phyloP scores from a whole-genome alignment of 306 rosid genomes.

The Sechiopsis laciniata region DNA sequence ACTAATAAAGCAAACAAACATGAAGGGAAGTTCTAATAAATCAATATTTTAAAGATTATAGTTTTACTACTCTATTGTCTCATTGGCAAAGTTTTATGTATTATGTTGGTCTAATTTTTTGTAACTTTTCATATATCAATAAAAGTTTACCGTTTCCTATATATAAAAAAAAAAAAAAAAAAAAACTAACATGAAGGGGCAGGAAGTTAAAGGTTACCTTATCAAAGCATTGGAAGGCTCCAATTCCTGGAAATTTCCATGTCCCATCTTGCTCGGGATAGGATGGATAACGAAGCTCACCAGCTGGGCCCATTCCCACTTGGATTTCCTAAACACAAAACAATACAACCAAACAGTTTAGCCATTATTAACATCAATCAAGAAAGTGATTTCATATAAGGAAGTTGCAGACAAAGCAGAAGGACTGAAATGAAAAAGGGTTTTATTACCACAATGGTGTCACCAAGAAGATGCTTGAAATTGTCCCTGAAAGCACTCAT shows the following conservation, averaged over 20 bases:
- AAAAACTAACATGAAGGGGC: neutral
- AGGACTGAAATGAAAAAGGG: no score
- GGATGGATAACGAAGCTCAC: slow-evolving; percentile 93
- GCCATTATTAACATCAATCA: no score
- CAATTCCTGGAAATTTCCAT: slow-evolving; percentile 75
- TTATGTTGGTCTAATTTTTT: no score
- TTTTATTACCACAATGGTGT: slow-evolving; percentile 72
- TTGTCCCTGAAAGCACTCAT: slow-evolving; percentile 81
- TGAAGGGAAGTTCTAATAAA: neutral
- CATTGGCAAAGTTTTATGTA: no score
- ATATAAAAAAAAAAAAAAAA: no score
- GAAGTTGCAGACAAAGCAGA: no score
- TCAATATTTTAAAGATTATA: no score
- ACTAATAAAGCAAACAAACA: neutral
- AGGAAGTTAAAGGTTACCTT: slow-evolving; percentile 43
- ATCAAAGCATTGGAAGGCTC: slow-evolving; percentile 74
- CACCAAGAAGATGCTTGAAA: slow-evolving; percentile 74
- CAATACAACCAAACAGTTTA: neutral
- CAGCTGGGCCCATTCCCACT: slow-evolving; percentile 99
- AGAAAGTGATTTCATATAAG: no score
- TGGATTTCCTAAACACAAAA: slow-evolving; percentile 69
- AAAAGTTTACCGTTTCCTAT: no score
- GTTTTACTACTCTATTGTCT: no score
- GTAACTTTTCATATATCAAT: no score
- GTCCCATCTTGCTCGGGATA: slow-evolving; percentile 90